Percentiles rank a stretch among this genome's conserved stretches.
Evolutionary conservation across 1,284 basidiomycete species (phyloP).

Genomic region (Sanguinoderma infundibulare): DNA sequence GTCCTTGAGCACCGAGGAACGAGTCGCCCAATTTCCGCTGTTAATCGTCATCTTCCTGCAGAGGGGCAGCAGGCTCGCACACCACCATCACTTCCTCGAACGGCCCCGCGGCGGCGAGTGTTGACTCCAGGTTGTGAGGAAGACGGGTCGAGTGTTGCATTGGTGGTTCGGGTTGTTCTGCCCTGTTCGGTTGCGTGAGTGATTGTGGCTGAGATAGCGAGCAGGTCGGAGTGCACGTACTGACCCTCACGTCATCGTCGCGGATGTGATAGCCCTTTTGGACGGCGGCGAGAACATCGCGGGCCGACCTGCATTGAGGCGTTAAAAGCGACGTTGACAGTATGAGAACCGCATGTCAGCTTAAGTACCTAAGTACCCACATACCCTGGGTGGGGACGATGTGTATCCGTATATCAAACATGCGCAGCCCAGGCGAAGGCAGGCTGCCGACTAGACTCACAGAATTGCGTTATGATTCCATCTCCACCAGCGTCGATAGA

Average conservation of each 20-base stretch:
- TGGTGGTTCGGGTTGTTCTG: slow-evolving; percentile 58
- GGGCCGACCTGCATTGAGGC: slow-evolving; percentile 29
- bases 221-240: slow-evolving; percentile 26
- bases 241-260: slow-evolving; percentile 47
- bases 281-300: slow-evolving; percentile 39
- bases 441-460: not conserved
- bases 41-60: too few relatives aligned
- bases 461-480: slow-evolving; percentile 10
- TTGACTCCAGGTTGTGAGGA: slow-evolving; percentile 53
- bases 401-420: not conserved
- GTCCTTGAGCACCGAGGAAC: too few relatives aligned
- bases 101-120: slow-evolving; percentile 55
- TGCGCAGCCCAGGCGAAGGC: too few relatives aligned
- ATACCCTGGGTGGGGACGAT: slow-evolving; percentile 35
- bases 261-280: slow-evolving; percentile 50
- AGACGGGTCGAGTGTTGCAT: slow-evolving; percentile 63
- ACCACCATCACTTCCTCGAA: slow-evolving; percentile 62
- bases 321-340: not conserved
- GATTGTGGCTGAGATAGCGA: not conserved
- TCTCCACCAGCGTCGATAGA: slow-evolving; percentile 6
- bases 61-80: slow-evolving; percentile 31
- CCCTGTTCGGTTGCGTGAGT: slow-evolving; percentile 49
- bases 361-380: slow-evolving; percentile 50
- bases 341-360: slow-evolving; percentile 11
- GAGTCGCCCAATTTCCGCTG: too few relatives aligned